Conservation (phyloP, 2,329 filamentous ascomycete species). For the Coniochaeta sp. region DNA sequence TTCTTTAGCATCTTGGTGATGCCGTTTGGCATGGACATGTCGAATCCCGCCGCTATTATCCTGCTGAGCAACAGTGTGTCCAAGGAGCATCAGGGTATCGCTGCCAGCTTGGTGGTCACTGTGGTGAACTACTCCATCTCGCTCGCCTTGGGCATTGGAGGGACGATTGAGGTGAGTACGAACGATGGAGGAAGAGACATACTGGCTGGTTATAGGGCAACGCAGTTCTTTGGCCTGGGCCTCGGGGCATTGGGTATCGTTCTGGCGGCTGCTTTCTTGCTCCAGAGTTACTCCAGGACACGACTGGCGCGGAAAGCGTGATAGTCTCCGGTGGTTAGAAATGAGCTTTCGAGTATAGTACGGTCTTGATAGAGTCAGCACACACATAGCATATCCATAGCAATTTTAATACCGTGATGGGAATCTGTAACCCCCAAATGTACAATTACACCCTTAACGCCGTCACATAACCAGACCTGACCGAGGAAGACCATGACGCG, state of each 20-base stretch:
- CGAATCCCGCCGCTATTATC: slow-evolving; percentile 53
- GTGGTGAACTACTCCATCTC: slow-evolving; percentile 64
- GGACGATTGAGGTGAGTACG: slow-evolving; percentile 47
- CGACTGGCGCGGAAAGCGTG: not conserved
- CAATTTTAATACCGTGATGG: not conserved
- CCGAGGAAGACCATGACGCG: not conserved
- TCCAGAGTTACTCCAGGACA: slow-evolving; percentile 12
- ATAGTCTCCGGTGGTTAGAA: not conserved
- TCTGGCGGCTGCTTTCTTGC: slow-evolving; percentile 21
- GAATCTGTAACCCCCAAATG: not conserved
- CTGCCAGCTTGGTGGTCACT: slow-evolving; percentile 50
- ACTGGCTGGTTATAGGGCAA: slow-evolving; percentile 26
- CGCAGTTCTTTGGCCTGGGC: slow-evolving; percentile 33
- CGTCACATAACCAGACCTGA: slow-evolving; percentile 1
- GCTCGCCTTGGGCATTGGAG: slow-evolving; percentile 57
- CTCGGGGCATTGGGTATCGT: slow-evolving; percentile 26
- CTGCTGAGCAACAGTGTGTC: slow-evolving; percentile 47
- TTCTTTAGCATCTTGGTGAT: slow-evolving; percentile 53
- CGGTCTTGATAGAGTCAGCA: not conserved
- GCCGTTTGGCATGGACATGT: slow-evolving; percentile 60
- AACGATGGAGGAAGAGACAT: slow-evolving; percentile 16
- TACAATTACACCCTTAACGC: slow-evolving; percentile 1
- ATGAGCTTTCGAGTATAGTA: not conserved
- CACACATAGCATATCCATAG: not conserved
- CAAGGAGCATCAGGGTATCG: slow-evolving; percentile 37